These are phyloP conservation scores for Pichia rugopelliculosa DNA, from an alignment of 805 yeast species.

Conservation along the genomic window DNA sequence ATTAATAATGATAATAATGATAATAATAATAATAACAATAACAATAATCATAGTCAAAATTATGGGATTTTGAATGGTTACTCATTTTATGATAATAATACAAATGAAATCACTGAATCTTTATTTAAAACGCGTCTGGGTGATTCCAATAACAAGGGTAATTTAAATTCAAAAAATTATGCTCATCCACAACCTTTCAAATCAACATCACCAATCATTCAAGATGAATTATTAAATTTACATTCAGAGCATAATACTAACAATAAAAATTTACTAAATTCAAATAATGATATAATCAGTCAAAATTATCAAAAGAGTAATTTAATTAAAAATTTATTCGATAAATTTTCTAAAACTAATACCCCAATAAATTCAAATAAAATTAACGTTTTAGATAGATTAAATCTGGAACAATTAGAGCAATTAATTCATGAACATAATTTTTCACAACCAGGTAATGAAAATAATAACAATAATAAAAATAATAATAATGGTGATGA, in stretches of 20 bases:
- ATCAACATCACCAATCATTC: slow-evolving; percentile 15
- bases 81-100: slow-evolving; percentile 29
- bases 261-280: not conserved
- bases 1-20: not conserved
- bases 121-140: slow-evolving; percentile 8
- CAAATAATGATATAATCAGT: not conserved
- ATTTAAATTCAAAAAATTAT: not conserved
- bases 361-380: not conserved
- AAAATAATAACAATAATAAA: not conserved
- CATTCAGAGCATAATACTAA: slow-evolving; percentile 1
- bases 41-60: not conserved
- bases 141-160: slow-evolving; percentile 3
- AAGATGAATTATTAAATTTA: slow-evolving; percentile 4
- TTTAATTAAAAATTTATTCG: not conserved
- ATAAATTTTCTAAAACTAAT: slow-evolving; percentile 1
- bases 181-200: slow-evolving; percentile 6
- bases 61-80: slow-evolving; percentile 22
- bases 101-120: slow-evolving; percentile 8
- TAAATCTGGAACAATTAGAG: slow-evolving; percentile 8
- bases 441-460: too few relatives aligned
- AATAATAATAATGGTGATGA: not conserved
- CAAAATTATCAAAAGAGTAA: not conserved
- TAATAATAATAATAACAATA: slow-evolving; percentile 5
- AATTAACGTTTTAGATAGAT: slow-evolving; percentile 1
- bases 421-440: not conserved